A percentile compares a stretch with the other conserved stretches of the same genome.
phyloP scores from a whole-genome alignment of 2,329 filamentous ascomycete genomes.

The Ceratocystis colombiana region DNA sequence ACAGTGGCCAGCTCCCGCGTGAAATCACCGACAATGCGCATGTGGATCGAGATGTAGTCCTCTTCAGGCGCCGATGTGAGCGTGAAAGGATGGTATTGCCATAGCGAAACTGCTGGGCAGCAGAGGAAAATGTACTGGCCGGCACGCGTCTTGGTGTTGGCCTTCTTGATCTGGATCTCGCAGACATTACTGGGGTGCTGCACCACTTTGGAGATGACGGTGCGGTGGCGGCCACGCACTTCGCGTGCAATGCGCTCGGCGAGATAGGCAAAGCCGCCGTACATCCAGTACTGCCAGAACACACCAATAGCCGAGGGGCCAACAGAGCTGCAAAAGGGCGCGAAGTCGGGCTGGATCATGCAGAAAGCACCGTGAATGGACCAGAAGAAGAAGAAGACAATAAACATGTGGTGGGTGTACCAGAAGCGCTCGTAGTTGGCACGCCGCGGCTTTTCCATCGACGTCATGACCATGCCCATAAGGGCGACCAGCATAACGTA shows the following conservation, averaged over 20 bases:
- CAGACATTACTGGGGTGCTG: conserved; percentile 82
- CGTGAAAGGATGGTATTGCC: conserved; percentile 84
- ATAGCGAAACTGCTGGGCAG: conserved; percentile 74
- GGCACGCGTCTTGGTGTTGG: conserved; percentile 68
- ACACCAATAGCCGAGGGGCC: conserved; percentile 58
- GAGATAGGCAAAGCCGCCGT: conserved; percentile 69
- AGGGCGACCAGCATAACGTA: conserved; percentile 73
- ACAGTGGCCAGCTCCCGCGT: conserved; percentile 58
- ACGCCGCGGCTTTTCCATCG: conserved; percentile 64
- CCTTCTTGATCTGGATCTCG: conserved; percentile 88
- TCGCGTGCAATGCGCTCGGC: conserved; percentile 70
- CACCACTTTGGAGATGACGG: conserved; percentile 78
- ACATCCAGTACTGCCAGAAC: conserved; percentile 87
- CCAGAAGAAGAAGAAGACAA: conserved; percentile 85
- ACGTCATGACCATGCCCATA: conserved; percentile 69
- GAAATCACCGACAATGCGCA: conserved; percentile 75
- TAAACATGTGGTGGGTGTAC: conserved; percentile 82
- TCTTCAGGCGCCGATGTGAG: conserved; percentile 80
- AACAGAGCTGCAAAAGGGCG: conserved; percentile 64
- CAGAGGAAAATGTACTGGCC: conserved; percentile 86
- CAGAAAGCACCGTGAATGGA: conserved; percentile 81
- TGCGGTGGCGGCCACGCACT: conserved; percentile 69
- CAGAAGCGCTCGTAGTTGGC: conserved; percentile 84
- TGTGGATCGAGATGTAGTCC: conserved; percentile 80
- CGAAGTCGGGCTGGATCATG: conserved; percentile 78